Conservation (phyloP, 2,329 filamentous ascomycete species). For the Tolypocladium paradoxum region DNA sequence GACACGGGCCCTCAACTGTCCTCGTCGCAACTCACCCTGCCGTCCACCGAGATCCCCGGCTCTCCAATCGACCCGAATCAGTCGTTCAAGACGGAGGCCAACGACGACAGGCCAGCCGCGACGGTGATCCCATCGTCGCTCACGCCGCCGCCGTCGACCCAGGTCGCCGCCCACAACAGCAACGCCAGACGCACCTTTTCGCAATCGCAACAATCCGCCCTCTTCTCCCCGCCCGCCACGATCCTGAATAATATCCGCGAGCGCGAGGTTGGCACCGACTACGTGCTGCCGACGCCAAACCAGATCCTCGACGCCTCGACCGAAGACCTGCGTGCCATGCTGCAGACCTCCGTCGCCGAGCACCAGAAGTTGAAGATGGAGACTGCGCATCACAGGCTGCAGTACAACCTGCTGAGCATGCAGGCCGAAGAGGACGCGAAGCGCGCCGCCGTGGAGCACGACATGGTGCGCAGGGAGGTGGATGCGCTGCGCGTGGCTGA, state of each 20-base stretch:
- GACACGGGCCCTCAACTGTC: slow-evolving; percentile 16
- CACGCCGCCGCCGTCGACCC: slow-evolving; percentile 47
- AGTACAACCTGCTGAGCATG: slow-evolving; percentile 73
- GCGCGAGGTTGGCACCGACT: slow-evolving; percentile 25
- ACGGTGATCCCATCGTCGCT: slow-evolving; percentile 46
- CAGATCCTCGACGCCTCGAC: slow-evolving; percentile 41
- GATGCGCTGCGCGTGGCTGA: slow-evolving; percentile 71
- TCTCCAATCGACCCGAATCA: slow-evolving; percentile 39
- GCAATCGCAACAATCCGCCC: slow-evolving; percentile 34
- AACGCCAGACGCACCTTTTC: slow-evolving; percentile 20
- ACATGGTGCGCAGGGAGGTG: slow-evolving; percentile 81
- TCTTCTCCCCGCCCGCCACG: slow-evolving; percentile 45
- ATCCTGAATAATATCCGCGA: slow-evolving; percentile 23
- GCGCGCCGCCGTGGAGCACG: slow-evolving; percentile 80
- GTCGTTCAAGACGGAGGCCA: slow-evolving; percentile 40
- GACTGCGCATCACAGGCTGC: slow-evolving; percentile 80
- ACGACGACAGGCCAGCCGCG: slow-evolving; percentile 32
- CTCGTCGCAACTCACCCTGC: slow-evolving; percentile 43
- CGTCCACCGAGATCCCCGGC: slow-evolving; percentile 43
- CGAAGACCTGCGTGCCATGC: slow-evolving; percentile 46
- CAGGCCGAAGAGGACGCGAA: slow-evolving; percentile 79
- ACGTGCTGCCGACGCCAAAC: slow-evolving; percentile 33
- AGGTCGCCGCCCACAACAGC: slow-evolving; percentile 25
- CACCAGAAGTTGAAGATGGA: slow-evolving; percentile 62
- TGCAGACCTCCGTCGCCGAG: slow-evolving; percentile 43